Evolutionary conservation across 2,329 filamentous ascomycete genomes (phyloP), one percentile per base, ranked within the genome.

Genomic region (Aspergillus pseudoglaucus): DNA sequence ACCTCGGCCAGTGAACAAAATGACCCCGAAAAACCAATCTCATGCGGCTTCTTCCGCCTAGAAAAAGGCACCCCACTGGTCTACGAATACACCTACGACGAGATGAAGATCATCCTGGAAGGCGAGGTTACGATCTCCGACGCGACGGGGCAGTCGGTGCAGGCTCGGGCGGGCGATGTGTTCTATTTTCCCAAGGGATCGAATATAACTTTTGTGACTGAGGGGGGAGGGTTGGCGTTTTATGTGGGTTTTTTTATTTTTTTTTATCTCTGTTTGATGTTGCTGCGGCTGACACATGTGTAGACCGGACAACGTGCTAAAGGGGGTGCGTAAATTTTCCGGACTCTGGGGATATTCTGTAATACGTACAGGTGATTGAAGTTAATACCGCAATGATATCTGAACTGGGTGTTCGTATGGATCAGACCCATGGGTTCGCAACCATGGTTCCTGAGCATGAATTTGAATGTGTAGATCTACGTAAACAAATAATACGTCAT

Each of bases 101-200:
- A 87, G 72, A 84, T 85, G 79, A 87, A 87, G 72, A 84, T 87
- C 61, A 83, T 87, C 53, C 67, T 87, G 8, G 83, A 86, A 57
- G 84, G 83, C 12, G 75, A 79, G 55, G 85, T 82, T 59, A 77
- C 81, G 52, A 84, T 87, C 58, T 73, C 72, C 25, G 83, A 86
- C 54, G 78, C 78, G 62, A 79, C 79, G 1, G 83, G 82, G 33
- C 73, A 78, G 56, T 69, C 75, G 54, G 80, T 83, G 20, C 74
- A 76, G 45, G 83, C 80, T 7, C 73, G 69, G 27, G 73, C 77
- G 6, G 84, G 84, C 0, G 84, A 87, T 63, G 80, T 85, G 42
- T 84, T 87, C 56, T 82, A 81, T 63, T 86, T 86, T 60, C 82
- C 82, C 52, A 82, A 80, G 64, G 83, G 83, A 1, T 65, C 75